Evolutionary conservation across 2,329 filamentous ascomycete genomes (phyloP).

Genomic region (Neodidymelliopsis sp.): DNA sequence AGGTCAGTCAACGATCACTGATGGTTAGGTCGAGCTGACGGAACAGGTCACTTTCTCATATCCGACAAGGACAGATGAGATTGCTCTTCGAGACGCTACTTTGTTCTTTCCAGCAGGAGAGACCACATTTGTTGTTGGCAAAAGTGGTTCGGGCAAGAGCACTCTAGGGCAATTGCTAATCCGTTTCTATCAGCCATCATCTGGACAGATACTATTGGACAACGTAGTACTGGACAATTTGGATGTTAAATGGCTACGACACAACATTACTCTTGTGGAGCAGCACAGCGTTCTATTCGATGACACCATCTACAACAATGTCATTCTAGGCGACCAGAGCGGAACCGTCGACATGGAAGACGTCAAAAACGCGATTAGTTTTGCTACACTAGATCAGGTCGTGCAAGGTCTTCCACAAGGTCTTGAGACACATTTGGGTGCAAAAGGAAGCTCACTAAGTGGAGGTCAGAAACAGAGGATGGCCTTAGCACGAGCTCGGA

Average conservation of each 20-base stretch:
- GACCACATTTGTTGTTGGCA: slow-evolving; percentile 82
- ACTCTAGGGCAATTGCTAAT: slow-evolving; percentile 83
- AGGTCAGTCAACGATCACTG: slow-evolving; percentile 60
- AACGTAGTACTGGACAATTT: slow-evolving; percentile 67
- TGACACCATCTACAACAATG: slow-evolving; percentile 79
- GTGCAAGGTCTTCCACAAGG: slow-evolving; percentile 73
- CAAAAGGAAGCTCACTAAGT: slow-evolving; percentile 74
- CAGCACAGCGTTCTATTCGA: slow-evolving; percentile 84
- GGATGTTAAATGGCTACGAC: slow-evolving; percentile 74
- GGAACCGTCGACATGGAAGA: slow-evolving; percentile 60
- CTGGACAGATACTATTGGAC: slow-evolving; percentile 75
- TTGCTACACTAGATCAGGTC: slow-evolving; percentile 73
- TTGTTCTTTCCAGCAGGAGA: slow-evolving; percentile 76
- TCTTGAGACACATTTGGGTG: slow-evolving; percentile 74
- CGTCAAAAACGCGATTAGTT: slow-evolving; percentile 68
- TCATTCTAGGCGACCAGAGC: slow-evolving; percentile 72
- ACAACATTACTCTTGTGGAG: slow-evolving; percentile 81
- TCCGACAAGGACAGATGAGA: slow-evolving; percentile 69
- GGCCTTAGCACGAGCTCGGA: slow-evolving; percentile 77
- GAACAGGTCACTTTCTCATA: slow-evolving; percentile 81
- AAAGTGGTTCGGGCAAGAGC: slow-evolving; percentile 91
- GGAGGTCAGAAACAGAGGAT: slow-evolving; percentile 86
- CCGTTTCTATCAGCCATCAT: slow-evolving; percentile 73
- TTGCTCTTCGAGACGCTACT: slow-evolving; percentile 67
- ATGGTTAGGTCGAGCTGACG: slow-evolving; percentile 5